Evolutionary conservation across 306 rosid species (phyloP), one percentile per base, ranked within the genome.

Genomic region (Citrullus amarus): DNA sequence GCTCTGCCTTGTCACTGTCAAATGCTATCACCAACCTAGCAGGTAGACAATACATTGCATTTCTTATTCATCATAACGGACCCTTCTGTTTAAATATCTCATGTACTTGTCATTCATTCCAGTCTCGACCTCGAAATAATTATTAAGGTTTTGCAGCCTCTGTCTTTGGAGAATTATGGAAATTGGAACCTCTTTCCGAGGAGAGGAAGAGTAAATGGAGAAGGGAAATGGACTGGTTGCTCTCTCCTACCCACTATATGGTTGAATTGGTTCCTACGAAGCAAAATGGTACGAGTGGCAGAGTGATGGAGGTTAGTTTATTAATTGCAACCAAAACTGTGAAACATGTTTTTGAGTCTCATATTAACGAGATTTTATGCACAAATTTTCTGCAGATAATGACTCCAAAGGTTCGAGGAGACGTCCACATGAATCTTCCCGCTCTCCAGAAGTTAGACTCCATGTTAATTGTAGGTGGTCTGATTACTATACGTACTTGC

Each of bases 371-470:
- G 34, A 76, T 20, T 56, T 28, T 30, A 4, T 51, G 20, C 60
- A 16, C 62, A 51, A 34, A 76, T 20, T 41, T 78, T 43, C 13
- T 77, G 80, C 89, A 95, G 98, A 95, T 95, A 78, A 95, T 95
- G 98, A 92, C 91, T 44, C 95, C 98, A 0, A 92, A 89, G 87
- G 91, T 92, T 44, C 97, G 98, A 38, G 91, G 91, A 25, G 98
- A 95, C 83, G 85, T 95, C 82, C 97, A 90, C 60, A 83, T 92
- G 88, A 95, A 95, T 85, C 93, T 95, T 80, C 98, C 98, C 14
- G 98, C 97, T 50, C 98, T 95, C 77, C 90, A 87, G 85, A 95
- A 95, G 87, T 86, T 95, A 88, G 97, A 95, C 77, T 90, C 97
- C 68, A 92, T 95, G 96, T 94, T 95, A 43, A 88, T 92, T 83